Conservation (phyloP, 2,329 filamentous ascomycete genomes). For the Calonectria multiphialidica region DNA sequence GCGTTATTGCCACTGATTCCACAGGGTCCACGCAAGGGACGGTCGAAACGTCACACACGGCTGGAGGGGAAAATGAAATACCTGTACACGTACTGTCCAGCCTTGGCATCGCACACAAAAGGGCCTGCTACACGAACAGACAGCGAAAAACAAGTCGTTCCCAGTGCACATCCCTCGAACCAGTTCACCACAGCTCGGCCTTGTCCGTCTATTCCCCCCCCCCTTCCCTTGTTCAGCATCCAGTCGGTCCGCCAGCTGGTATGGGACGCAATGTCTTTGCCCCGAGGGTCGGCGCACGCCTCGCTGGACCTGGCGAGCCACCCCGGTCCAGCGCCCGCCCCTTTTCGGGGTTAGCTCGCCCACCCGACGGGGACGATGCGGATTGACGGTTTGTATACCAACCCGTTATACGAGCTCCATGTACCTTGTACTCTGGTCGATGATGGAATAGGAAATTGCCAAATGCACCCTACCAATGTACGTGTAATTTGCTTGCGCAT, state of each 20-base stretch:
- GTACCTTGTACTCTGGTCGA: conserved; percentile 10
- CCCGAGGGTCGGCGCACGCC: conserved; percentile 21
- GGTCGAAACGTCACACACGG: not conserved
- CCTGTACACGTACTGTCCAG: not conserved
- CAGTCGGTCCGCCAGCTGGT: conserved; percentile 6
- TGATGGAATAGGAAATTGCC: not conserved
- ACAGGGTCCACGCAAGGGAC: not conserved
- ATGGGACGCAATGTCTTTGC: conserved; percentile 21
- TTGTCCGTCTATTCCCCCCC: not conserved
- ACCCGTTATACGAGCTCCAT: conserved; percentile 17
- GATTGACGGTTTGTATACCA: not conserved
- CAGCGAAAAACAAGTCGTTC: not conserved
- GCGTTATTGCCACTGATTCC: conserved; percentile 3
- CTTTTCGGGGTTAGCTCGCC: conserved; percentile 19
- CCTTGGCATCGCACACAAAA: not conserved
- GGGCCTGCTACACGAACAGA: not conserved
- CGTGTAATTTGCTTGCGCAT: conserved; percentile 6
- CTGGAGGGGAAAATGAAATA: not conserved
- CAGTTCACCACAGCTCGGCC: not conserved
- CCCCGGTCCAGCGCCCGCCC: not conserved
- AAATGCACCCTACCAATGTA: conserved; percentile 3
- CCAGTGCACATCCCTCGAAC: not conserved
- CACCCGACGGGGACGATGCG: conserved; percentile 7
- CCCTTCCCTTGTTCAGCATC: not conserved
- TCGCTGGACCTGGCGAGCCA: not conserved